phyloP scores from a whole-genome alignment of 2,329 filamentous ascomycete genomes.

The Xylaria multiplex region DNA sequence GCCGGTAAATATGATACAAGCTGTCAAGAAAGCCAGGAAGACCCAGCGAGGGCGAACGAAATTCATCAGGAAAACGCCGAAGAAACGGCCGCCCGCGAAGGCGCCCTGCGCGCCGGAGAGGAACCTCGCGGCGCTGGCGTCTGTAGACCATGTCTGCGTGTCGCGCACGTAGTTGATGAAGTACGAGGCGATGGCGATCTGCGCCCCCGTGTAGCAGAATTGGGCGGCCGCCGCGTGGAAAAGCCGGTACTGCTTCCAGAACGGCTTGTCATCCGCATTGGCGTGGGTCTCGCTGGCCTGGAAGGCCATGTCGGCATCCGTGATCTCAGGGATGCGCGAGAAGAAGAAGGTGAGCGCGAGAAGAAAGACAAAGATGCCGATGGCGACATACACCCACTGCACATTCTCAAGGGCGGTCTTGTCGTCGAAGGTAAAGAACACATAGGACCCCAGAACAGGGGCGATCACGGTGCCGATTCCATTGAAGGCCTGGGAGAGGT shows the following conservation, averaged over 20 bases:
- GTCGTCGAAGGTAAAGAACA: constrained; percentile 74
- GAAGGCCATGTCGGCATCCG: constrained; percentile 71
- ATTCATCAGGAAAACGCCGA: constrained; percentile 73
- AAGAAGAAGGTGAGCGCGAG: constrained; percentile 75
- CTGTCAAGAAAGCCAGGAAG: constrained; percentile 72
- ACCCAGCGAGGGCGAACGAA: constrained; percentile 72
- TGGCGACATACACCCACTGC: constrained; percentile 80
- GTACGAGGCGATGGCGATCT: constrained; percentile 72
- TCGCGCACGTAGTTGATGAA: constrained; percentile 80
- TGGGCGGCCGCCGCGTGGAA: constrained; percentile 81
- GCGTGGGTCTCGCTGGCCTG: constrained; percentile 65
- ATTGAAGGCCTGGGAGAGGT: constrained; percentile 81
- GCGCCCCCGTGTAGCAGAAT: constrained; percentile 81
- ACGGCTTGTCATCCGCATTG: constrained; percentile 67
- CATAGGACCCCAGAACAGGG: constrained; percentile 76
- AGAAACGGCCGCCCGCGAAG: constrained; percentile 78
- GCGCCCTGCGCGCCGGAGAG: constrained; percentile 78
- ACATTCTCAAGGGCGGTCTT: constrained; percentile 70
- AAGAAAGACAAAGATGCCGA: constrained; percentile 75
- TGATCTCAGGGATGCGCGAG: constrained; percentile 76
- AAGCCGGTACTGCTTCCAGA: constrained; percentile 76
- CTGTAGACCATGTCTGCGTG: constrained; percentile 62
- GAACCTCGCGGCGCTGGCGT: constrained; percentile 69
- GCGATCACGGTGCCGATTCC: constrained; percentile 79
- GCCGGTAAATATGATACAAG: constrained; percentile 70